Base-by-base conservation (phyloP, 345 rosid species). In the Gossypium raimondii region DNA sequence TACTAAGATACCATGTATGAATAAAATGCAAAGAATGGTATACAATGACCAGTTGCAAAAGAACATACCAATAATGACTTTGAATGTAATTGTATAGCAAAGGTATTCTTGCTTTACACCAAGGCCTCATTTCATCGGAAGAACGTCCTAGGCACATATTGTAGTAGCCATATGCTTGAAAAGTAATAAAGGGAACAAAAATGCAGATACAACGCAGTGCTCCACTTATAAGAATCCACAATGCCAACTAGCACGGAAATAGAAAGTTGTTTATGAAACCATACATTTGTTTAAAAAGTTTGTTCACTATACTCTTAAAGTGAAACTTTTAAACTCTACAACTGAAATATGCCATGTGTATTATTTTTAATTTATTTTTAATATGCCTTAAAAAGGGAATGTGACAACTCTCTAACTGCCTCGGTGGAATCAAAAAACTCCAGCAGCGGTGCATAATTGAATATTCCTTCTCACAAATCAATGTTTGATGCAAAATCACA, bases 21-120 rank as follows among this genome's bases (percentile, higher is more conserved):
- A 4, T 0, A 34, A 55, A 34, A 25, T 64, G 24, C 59, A 57
- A 74, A 56, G 69, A 77, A 69, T 29, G 63, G 73, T 76, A 76
- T 41, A 70, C 17, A 1, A 12, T 27, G 56, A 18, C 9, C 16
- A 62, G 62, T 24, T 67, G 78, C 27, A 18, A 63, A 76, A 24
- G 51, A 55, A 69, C 79, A 67, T 87, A 94, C 98, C 99, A 93
- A 71, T 94, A 94, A 80, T 86, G 93, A 82, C 87, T 88, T 68
- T 95, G 99, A 73, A 95, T 87, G 78, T 86, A 91, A 85, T 80
- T 93, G 85, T 94, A 94, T 50, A 89, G 66, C 77, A 91, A 76
- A 38, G 98, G 98, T 80, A 94, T 53, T 76, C 79, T 89, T 76
- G 84, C 86, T 75, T 84, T 89, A 84, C 98, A 94, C 98, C 98